Base-by-base conservation (phyloP, 805 yeast species). In the Kazachstania bromeliacearum region DNA sequence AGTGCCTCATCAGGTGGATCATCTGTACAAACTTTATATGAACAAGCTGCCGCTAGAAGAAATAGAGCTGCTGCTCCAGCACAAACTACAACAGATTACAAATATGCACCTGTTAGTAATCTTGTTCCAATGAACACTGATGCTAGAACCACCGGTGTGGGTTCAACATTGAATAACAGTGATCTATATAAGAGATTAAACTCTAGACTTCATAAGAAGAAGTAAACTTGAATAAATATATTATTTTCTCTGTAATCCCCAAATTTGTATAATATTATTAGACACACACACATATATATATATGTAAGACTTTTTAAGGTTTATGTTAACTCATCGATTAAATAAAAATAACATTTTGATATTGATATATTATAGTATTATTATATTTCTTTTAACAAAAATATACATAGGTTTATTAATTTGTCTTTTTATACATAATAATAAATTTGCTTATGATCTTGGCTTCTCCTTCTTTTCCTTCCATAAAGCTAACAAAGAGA, bases 401-500 rank as follows among this genome's bases (percentile, higher is more conserved):
- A n/a, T n/a, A n/a, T n/a, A n/a, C n/a, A n/a, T n/a, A n/a, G n/a
- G n/a, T n/a, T n/a, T n/a, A n/a, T n/a, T n/a, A n/a, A n/a, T n/a
- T n/a, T n/a, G n/a, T 22, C 8, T 22, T 22, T 12, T 22, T 22
- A 22, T 22, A 22, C 25, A 22, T 22, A 12, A 22, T 22, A 22
- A 22, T 22, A 12, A 22, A 8, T 12, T 13, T 13, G 42, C 48
- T 77, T 84, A 88, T 67, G 96, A 88, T 79, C 98, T 87, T 79
- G 97, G 97, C 88, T 92, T 92, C 81, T 94, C 99, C 85, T 92
- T 92, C 97, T 92, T 92, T 80, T 94, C 98, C 80, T 89, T 92
- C 96, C 96, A 92, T 73, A 92, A 81, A 69, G 99, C 98, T 69
- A 88, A 79, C 72, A 92, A 80, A 60, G 98, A 92, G 65, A 94